Evolutionary conservation across 2,329 filamentous ascomycete genomes (phyloP).

Genomic region (Zarea fungicola): DNA sequence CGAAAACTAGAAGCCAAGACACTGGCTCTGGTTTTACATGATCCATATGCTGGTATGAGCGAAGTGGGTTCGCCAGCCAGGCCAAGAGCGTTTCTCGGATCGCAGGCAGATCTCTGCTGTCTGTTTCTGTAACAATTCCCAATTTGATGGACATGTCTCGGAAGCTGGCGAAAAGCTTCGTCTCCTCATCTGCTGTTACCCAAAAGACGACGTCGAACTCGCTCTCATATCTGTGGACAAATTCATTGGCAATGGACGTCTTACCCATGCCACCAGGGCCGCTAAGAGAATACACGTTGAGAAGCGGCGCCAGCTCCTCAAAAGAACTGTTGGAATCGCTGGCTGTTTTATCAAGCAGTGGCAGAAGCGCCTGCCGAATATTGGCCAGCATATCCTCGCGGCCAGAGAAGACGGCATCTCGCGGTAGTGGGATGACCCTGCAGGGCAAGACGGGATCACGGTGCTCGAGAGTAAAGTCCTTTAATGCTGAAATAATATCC

Average conservation of each 20-base stretch:
- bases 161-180: not conserved
- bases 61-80: not conserved
- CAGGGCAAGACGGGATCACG: not conserved
- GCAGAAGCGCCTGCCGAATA: not conserved
- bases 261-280: not conserved
- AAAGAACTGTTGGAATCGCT: not conserved
- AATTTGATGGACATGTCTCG: not conserved
- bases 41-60: not conserved
- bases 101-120: not conserved
- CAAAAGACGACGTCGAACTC: not conserved
- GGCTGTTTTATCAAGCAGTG: not conserved
- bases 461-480: not conserved
- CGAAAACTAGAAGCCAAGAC: not conserved
- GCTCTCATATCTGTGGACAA: not conserved
- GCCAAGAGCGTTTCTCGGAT: not conserved
- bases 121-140: not conserved
- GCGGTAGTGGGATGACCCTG: not conserved
- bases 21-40: not conserved
- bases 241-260: not conserved
- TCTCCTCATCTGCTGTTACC: not conserved
- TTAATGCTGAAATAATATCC: not conserved
- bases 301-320: not conserved
- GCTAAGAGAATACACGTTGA: not conserved
- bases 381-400: not conserved
- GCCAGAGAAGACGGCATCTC: not conserved